These are phyloP conservation scores for Calonectria pseudoturangicola DNA, from an alignment of 2,329 filamentous ascomycete genomes.

Conservation along the genomic window DNA sequence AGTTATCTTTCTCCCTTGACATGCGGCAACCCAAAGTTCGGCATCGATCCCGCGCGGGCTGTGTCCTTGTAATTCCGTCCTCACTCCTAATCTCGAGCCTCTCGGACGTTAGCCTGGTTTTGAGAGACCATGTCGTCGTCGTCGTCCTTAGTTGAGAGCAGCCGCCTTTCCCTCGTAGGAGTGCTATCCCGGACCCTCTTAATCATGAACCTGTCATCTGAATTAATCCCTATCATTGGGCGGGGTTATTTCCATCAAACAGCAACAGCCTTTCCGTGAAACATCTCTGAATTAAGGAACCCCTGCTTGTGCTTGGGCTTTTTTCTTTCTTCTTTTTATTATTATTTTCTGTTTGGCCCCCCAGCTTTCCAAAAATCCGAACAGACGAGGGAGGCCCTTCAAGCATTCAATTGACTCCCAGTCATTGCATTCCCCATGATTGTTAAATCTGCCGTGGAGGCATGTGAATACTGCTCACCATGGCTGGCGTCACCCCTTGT, in stretches of 20 bases:
- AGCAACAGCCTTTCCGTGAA: slow-evolving; percentile 5
- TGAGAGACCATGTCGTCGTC: neutral
- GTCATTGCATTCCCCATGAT: neutral
- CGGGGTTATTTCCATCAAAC: slow-evolving; percentile 2
- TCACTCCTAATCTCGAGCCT: neutral
- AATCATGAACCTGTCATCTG: slow-evolving; percentile 27
- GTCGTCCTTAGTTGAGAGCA: neutral
- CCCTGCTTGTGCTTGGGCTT: slow-evolving; percentile 6
- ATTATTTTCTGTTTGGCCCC: too few species aligned
- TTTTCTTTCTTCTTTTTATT: neutral
- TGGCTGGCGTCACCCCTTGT: slow-evolving; percentile 22
- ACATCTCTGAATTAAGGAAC: slow-evolving; percentile 20
- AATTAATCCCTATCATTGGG: slow-evolving; percentile 16
- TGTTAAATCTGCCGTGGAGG: neutral
- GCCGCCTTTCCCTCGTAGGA: neutral
- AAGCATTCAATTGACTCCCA: neutral
- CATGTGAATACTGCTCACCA: slow-evolving; percentile 12
- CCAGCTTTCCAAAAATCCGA: slow-evolving; percentile 4
- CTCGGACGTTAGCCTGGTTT: slow-evolving; percentile 22
- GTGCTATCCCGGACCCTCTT: slow-evolving; percentile 8
- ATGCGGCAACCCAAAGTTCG: slow-evolving; percentile 21
- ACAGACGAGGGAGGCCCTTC: neutral
- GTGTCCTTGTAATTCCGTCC: neutral
- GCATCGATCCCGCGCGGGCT: slow-evolving; percentile 14
- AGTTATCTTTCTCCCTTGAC: slow-evolving; percentile 21